These are phyloP conservation scores for Grosmannia huntii DNA, from an alignment of 2,329 filamentous ascomycete genomes.

Conservation along the genomic window DNA sequence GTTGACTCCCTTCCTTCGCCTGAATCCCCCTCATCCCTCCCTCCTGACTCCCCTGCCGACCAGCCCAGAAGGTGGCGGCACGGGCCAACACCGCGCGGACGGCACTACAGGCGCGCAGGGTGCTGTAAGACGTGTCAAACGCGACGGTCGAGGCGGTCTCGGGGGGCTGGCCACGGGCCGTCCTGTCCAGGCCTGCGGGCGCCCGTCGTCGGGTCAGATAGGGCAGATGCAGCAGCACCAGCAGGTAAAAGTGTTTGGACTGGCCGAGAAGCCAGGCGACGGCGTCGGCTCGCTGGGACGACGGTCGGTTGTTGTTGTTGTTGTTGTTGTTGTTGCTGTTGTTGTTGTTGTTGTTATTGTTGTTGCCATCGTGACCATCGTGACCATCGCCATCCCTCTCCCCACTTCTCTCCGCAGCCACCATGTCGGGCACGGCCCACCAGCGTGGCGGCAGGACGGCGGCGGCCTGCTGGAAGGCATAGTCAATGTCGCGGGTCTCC, in stretches of 20 bases:
- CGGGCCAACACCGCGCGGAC: constrained; percentile 23
- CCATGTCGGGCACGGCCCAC: constrained; percentile 22
- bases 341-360: too few relatives aligned
- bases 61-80: constrained; percentile 17
- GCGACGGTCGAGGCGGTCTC: constrained; percentile 15
- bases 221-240: constrained; percentile 38
- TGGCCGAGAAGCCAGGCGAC: constrained; percentile 19
- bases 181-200: constrained; percentile 3
- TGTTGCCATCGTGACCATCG: background rate
- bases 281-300: constrained; percentile 10
- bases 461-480: constrained; percentile 19
- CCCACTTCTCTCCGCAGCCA: background rate
- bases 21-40: too few relatives aligned
- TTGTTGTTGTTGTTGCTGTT: background rate
- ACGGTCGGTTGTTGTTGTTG: background rate
- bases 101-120: constrained; percentile 26
- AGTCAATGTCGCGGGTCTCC: constrained; percentile 20
- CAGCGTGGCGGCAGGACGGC: constrained; percentile 20
- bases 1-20: too few relatives aligned
- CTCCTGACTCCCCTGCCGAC: background rate
- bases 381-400: too few relatives aligned
- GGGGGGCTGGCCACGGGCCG: too few relatives aligned
- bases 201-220: constrained; percentile 29
- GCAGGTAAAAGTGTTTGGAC: constrained; percentile 29
- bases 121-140: constrained; percentile 27